Evolutionary conservation across 129 eudicot species (phyloP).

Genomic region (Solidago caesia): DNA sequence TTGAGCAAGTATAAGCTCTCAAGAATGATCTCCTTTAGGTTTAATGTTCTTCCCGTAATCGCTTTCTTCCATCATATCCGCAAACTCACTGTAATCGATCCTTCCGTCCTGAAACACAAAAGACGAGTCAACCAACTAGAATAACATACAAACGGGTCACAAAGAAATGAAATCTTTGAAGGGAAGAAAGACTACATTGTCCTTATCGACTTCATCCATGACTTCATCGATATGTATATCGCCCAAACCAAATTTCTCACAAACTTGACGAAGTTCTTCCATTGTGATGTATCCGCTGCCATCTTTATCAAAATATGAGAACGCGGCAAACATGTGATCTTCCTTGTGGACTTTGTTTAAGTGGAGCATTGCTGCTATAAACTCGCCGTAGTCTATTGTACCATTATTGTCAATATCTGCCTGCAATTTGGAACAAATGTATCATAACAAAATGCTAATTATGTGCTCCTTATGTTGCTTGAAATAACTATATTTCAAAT

Average conservation of each 20-base stretch:
- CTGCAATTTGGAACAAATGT: slow-evolving; percentile 34
- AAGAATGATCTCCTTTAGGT: slow-evolving; percentile 4
- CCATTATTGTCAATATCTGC: slow-evolving; percentile 86
- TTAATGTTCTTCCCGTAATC: slow-evolving; percentile 45
- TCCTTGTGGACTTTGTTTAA: slow-evolving; percentile 74
- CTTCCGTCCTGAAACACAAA: slow-evolving; percentile 64
- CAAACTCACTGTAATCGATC: slow-evolving; percentile 83
- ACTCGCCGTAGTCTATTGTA: slow-evolving; percentile 82
- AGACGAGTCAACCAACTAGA: neutral
- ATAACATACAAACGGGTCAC: neutral
- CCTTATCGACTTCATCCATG: slow-evolving; percentile 74
- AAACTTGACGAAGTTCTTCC: slow-evolving; percentile 79
- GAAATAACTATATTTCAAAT: neutral
- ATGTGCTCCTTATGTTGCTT: neutral
- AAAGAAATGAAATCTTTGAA: neutral
- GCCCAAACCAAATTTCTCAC: slow-evolving; percentile 70
- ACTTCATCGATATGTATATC: slow-evolving; percentile 67
- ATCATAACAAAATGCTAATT: neutral
- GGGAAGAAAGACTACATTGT: slow-evolving; percentile 49
- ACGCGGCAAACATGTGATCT: slow-evolving; percentile 74
- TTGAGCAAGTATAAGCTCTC: neutral
- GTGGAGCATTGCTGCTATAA: slow-evolving; percentile 86
- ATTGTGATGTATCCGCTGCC: slow-evolving; percentile 87
- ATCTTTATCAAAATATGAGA: slow-evolving; percentile 83
- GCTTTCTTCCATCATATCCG: slow-evolving; percentile 90